Evolutionary conservation across 2,329 filamentous ascomycete genomes (phyloP).

Genomic region (Pochonia chlamydosporia): DNA sequence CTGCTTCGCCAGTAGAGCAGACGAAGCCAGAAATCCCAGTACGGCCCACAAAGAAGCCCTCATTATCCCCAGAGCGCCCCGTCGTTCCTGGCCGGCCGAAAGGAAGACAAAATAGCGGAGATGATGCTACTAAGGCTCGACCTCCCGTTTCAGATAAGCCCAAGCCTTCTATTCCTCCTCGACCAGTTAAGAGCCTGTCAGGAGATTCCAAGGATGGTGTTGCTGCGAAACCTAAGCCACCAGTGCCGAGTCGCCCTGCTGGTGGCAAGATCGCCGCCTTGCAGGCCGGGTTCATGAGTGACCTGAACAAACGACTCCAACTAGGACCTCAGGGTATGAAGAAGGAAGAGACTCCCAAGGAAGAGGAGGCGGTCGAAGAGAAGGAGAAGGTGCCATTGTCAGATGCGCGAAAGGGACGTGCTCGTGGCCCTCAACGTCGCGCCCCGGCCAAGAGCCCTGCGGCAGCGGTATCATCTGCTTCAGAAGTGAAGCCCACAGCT

Average conservation of each 20-base stretch:
- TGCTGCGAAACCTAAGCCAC: conserved; percentile 69
- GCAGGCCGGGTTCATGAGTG: conserved; percentile 86
- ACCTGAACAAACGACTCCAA: conserved; percentile 83
- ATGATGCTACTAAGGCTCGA: conserved; percentile 30
- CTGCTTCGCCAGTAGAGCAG: conserved; percentile 23
- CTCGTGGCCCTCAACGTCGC: conserved; percentile 78
- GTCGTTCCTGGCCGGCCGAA: conserved; percentile 49
- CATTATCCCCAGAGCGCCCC: conserved; percentile 34
- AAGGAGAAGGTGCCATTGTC: conserved; percentile 73
- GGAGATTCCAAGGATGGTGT: conserved; percentile 35
- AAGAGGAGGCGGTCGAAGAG: conserved; percentile 49
- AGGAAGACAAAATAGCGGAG: conserved; percentile 35
- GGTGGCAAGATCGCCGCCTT: conserved; percentile 86
- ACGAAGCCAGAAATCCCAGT: conserved; percentile 22
- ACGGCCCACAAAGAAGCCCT: conserved; percentile 32
- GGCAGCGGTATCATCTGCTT: conserved; percentile 25
- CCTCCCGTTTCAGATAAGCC: conserved; percentile 45
- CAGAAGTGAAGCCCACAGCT: conserved; percentile 17
- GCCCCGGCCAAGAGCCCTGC: conserved; percentile 50
- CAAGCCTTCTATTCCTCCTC: conserved; percentile 56
- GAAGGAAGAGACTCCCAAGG: conserved; percentile 59
- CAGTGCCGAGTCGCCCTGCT: conserved; percentile 66
- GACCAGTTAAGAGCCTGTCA: conserved; percentile 49
- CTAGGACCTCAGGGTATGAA: conserved; percentile 77
- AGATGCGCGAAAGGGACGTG: conserved; percentile 86